Evolutionary conservation across 345 rosid genomes (phyloP), one percentile per base, ranked within the genome.

Genomic region (Murraya koenigii): DNA sequence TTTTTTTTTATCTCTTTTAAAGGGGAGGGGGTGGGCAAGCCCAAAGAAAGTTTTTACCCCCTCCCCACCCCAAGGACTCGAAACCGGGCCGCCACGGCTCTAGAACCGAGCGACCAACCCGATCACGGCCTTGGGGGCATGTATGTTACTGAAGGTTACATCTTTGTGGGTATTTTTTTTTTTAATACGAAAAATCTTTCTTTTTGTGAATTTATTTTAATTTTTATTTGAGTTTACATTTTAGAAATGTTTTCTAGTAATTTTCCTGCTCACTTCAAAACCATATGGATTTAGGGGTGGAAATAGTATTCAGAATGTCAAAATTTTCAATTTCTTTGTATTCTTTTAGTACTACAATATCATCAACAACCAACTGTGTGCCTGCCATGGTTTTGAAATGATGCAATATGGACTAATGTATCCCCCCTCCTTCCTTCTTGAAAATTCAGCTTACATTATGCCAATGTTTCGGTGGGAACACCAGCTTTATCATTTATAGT

Each of bases 381-480:
- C 59, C 38, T 49, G 56, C 20, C 1, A 47, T 26, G 60, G 23
- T 70, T 49, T 52, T 52, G 26, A 17, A 30, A 19, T 52, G 39
- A 69, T 52, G 11, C 1, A 4, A 2, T 25, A 52, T 20, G 62
- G 17, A 61, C 69, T 74, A 22, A 62, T 25, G 19, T 49, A 58
- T 72, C 5, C 20, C 55, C 7, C 56, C 7, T 66, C 49, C 78
- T 67, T 30, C 52, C 78, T 67, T 22, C 58, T 69, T 79, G 64
- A 72, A 36, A 64, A 80, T 66, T 68, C 94, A 96, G 98, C 77
- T 90, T 96, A 78, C 89, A 96, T 87, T 96, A 92, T 72, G 97
- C 94, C 8, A 89, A 94, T 78, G 92, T 96, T 39, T 80, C 94
- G 0, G 81, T 96, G 30, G 99, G 99, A 80, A 90, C 87, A 52